Base-by-base conservation (phyloP, 2,329 filamentous ascomycete genomes). In the Fusarium camptoceras region DNA sequence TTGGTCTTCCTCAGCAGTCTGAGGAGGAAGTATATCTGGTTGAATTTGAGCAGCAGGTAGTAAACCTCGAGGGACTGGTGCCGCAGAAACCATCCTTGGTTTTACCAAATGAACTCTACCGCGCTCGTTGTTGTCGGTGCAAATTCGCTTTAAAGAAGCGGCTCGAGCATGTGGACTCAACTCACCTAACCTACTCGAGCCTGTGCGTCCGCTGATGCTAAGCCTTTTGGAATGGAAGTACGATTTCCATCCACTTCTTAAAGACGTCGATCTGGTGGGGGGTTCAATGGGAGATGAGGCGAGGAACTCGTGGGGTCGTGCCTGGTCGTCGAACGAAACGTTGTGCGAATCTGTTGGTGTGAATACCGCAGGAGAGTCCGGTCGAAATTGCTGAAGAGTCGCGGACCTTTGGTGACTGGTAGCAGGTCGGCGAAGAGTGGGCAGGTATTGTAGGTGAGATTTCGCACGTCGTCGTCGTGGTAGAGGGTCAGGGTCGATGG, bases 371-470 rank as follows among this genome's bases (percentile, higher is more conserved):
- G 75, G 70, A 57, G 75, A 70, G 58, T 78, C 73, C 18, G 77
- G 75, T 55, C 81, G 78, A 28, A 82, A 77, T 65, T 89, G 86
- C 71, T 92, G 88, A 28, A 93, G 81, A 2, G 91, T 93, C 34
- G 88, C 89, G 47, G 91, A 92, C 73, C 92, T 86, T 77, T 94
- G 91, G 76, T 94, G 92, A 78, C 92, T 94, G 20, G 92, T 94
- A 47, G 91, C 91, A 55, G 92, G 92, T 73, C 92, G 85, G 62
- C 91, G 88, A 63, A 94, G 85, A 28, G 87, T 88, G 3, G 89
- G 86, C 64, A 92, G 85, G 24, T 87, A 89, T 4, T 89, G 86
- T 66, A 92, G 83, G 74, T 91, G 88, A 49, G 89, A 86, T 69
- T 82, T 88, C 31, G 89, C 84, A 67, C 85, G 83, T 62, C 83